These are phyloP conservation scores for Teratosphaeria destructans DNA, from an alignment of 2,329 filamentous ascomycete genomes.

Conservation along the genomic window DNA sequence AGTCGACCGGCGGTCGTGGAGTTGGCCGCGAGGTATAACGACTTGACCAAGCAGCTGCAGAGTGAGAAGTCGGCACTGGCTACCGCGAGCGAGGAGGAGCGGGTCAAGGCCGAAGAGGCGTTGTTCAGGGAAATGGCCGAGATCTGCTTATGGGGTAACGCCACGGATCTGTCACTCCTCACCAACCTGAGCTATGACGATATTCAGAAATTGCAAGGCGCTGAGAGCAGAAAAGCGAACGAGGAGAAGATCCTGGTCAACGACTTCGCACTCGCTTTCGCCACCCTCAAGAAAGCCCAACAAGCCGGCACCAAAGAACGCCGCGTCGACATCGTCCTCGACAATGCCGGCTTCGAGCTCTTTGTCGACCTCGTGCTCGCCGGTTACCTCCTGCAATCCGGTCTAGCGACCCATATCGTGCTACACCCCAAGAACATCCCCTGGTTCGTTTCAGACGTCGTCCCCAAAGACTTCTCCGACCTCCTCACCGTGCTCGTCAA, in stretches of 20 bases:
- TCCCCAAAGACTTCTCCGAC: slow-evolving; percentile 75
- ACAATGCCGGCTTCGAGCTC: slow-evolving; percentile 95
- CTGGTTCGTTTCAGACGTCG: slow-evolving; percentile 95
- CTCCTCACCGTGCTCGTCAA: slow-evolving; percentile 70
- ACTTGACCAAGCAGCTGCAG: slow-evolving; percentile 58
- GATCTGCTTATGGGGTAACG: slow-evolving; percentile 95
- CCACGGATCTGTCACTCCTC: slow-evolving; percentile 83
- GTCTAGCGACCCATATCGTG: slow-evolving; percentile 75
- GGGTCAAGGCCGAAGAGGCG: slow-evolving; percentile 60
- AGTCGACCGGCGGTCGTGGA: slow-evolving; percentile 79
- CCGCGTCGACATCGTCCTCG: slow-evolving; percentile 85
- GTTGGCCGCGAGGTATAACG: slow-evolving; percentile 66
- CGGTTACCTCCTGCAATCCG: slow-evolving; percentile 75
- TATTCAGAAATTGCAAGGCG: slow-evolving; percentile 90
- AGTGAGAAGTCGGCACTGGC: slow-evolving; percentile 32
- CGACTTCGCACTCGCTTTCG: slow-evolving; percentile 65
- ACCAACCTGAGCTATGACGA: slow-evolving; percentile 89
- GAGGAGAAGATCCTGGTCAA: slow-evolving; percentile 91
- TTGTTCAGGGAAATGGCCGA: slow-evolving; percentile 90
- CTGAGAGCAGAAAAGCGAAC: slow-evolving; percentile 70
- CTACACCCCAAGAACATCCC: slow-evolving; percentile 91
- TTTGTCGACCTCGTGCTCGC: slow-evolving; percentile 90
- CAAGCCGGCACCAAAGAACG: slow-evolving; percentile 53
- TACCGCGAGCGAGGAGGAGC: slow-evolving; percentile 39
- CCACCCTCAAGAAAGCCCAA: slow-evolving; percentile 54